A percentile compares a stretch with the other conserved stretches of the same genome.
Evolutionary conservation across 352 stramenopile genomes (phyloP).

Genomic region (Phytophthora macrochlamydospora): DNA sequence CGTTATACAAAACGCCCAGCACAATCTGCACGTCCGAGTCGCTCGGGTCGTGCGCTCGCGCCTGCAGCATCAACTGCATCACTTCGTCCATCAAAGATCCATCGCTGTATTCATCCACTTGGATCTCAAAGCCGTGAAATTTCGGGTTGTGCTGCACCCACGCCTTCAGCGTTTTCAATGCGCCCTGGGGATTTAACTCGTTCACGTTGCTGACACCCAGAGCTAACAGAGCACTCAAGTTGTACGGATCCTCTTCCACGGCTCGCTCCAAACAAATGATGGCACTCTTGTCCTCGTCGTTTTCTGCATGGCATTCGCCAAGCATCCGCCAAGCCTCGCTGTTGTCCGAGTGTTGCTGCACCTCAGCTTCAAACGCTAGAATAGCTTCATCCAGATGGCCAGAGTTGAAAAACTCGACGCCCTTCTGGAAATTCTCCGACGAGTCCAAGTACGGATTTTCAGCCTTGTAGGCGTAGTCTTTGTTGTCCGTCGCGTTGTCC

Average conservation of each 20-base stretch:
- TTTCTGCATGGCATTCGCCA: slow-evolving; percentile 95
- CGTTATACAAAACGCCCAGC: slow-evolving; percentile 97
- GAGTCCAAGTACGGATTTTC: slow-evolving; percentile 75
- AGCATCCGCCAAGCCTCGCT: slow-evolving; percentile 95
- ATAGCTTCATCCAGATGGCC: slow-evolving; percentile 94
- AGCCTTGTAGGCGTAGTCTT: slow-evolving; percentile 76
- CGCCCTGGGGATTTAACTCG: slow-evolving; percentile 94
- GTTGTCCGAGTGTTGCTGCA: slow-evolving; percentile 94
- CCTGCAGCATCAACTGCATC: slow-evolving; percentile 94
- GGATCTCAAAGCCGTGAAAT: slow-evolving; percentile 94
- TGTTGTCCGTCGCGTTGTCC: slow-evolving; percentile 50
- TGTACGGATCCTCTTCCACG: slow-evolving; percentile 96
- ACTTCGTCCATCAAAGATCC: slow-evolving; percentile 93
- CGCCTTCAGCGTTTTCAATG: slow-evolving; percentile 93
- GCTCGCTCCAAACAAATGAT: slow-evolving; percentile 95
- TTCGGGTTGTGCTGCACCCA: slow-evolving; percentile 98
- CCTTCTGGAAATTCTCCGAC: slow-evolving; percentile 77
- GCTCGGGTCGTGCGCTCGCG: slow-evolving; percentile 72
- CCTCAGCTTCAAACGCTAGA: slow-evolving; percentile 94
- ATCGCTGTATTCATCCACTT: slow-evolving; percentile 89
- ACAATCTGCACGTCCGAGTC: slow-evolving; percentile 91
- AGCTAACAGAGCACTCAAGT: slow-evolving; percentile 91
- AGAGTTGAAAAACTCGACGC: slow-evolving; percentile 86
- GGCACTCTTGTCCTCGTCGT: slow-evolving; percentile 95
- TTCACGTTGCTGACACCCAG: slow-evolving; percentile 97